A percentile compares a stretch with the other conserved stretches of the same genome.
phyloP scores from a whole-genome alignment of 192 early-diverging fungal genomes.

The Rhizophagus prolifer region DNA sequence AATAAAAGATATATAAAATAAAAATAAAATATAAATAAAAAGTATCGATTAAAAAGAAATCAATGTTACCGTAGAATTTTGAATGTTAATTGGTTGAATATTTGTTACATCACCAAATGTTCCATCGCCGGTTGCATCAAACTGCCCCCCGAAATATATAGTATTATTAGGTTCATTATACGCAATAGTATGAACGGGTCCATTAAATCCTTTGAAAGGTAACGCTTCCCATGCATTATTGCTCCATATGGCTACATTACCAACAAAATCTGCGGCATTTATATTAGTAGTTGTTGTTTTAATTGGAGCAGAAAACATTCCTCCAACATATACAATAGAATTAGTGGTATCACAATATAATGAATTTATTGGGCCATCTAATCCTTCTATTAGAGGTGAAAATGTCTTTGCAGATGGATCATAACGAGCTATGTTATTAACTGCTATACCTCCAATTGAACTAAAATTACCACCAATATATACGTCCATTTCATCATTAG shows the following conservation, averaged over 20 bases:
- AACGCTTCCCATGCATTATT: conserved; percentile 49
- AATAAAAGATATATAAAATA: too few species aligned
- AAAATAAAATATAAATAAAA: not conserved
- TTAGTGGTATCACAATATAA: conserved; percentile 36
- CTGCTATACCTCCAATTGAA: not conserved
- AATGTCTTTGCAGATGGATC: not conserved
- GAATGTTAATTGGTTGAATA: conserved; percentile 41
- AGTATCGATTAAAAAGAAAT: not conserved
- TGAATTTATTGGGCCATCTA: conserved; percentile 39
- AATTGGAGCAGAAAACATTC: conserved; percentile 36
- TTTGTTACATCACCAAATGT: conserved; percentile 31
- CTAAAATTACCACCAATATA: conserved; percentile 29
- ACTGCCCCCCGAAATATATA: conserved; percentile 68
- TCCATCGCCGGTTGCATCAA: conserved; percentile 67
- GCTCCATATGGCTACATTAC: conserved; percentile 38
- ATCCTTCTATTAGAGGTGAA: conserved; percentile 21
- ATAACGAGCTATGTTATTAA: conserved; percentile 26
- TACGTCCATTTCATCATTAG: conserved; percentile 14
- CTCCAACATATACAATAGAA: conserved; percentile 36
- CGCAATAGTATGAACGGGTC: conserved; percentile 61
- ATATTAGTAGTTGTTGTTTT: conserved; percentile 10
- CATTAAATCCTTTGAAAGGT: conserved; percentile 70
- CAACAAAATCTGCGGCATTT: conserved; percentile 29
- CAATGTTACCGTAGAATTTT: conserved; percentile 29
- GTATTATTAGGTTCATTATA: conserved; percentile 44